phyloP scores from a whole-genome alignment of 2,329 filamentous ascomycete species.

The Monilinia vaccinii-corymbosi region DNA sequence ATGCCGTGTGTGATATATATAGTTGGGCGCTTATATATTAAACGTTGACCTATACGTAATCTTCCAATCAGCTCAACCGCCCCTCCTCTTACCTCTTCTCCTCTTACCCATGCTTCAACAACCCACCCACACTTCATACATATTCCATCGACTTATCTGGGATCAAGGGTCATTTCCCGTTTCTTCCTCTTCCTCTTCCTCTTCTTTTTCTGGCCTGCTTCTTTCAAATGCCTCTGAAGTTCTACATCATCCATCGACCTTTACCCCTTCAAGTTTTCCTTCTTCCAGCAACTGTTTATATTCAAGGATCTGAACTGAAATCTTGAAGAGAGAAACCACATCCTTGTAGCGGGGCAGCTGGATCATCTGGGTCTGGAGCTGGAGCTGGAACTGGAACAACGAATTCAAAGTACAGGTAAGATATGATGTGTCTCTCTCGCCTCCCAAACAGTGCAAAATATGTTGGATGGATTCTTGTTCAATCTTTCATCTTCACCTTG shows the following conservation, averaged over 20 bases:
- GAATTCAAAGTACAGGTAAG: conserved; percentile 4
- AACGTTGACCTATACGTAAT: too few relatives aligned
- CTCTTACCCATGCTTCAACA: too few relatives aligned
- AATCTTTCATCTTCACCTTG: not conserved
- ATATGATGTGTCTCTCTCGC: not conserved
- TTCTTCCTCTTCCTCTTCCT: not conserved
- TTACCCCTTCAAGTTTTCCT: not conserved
- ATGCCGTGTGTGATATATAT: too few relatives aligned
- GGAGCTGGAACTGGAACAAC: too few relatives aligned
- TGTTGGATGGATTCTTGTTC: not conserved
- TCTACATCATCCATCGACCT: not conserved
- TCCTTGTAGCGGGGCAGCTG: conserved; percentile 7
- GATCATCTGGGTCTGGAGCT: conserved; percentile 5
- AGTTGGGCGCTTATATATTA: too few relatives aligned
- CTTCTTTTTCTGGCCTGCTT: not conserved
- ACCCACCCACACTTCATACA: too few relatives aligned
- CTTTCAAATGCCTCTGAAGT: not conserved
- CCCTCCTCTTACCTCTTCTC: too few relatives aligned
- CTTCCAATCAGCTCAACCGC: too few relatives aligned
- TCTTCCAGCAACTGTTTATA: not conserved
- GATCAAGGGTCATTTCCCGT: too few relatives aligned
- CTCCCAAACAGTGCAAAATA: not conserved
- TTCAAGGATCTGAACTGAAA: not conserved
- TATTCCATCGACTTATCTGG: too few relatives aligned
- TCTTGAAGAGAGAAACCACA: not conserved